Conservation (phyloP, 2,329 filamentous ascomycete genomes). For the Scleromitrula shiraiana region DNA sequence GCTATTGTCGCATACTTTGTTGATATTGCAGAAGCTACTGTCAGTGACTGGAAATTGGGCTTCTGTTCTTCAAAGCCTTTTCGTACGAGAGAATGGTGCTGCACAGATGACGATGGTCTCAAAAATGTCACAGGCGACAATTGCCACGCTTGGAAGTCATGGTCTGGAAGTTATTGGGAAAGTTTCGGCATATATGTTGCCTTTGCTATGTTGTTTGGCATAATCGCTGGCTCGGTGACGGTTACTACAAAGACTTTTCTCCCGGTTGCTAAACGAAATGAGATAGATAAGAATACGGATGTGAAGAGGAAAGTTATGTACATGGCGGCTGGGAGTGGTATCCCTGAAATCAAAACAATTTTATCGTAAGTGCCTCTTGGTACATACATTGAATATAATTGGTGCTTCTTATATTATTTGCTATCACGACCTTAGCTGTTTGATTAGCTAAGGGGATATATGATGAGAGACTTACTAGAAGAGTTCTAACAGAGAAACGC, state of each 20-base stretch:
- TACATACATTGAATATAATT: no score
- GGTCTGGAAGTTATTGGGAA: constrained; percentile 30
- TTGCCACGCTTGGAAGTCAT: constrained; percentile 20
- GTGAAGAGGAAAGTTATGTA: constrained; percentile 46
- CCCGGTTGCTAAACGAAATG: constrained; percentile 32
- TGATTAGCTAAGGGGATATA: no score
- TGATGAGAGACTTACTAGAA: no score
- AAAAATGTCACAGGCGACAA: constrained; percentile 21
- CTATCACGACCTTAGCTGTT: no score
- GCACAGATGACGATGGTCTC: constrained; percentile 22
- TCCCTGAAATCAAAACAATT: constrained; percentile 55
- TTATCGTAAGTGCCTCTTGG: constrained; percentile 23
- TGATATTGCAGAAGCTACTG: constrained; percentile 45
- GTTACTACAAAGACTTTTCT: constrained; percentile 42
- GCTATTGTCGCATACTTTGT: constrained; percentile 48
- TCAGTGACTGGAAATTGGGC: constrained; percentile 50
- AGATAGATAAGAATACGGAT: constrained; percentile 11
- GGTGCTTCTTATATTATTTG: no score
- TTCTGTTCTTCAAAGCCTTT: constrained; percentile 41
- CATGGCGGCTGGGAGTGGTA: constrained; percentile 49
- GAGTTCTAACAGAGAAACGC: no score
- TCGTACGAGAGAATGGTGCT: constrained; percentile 43
- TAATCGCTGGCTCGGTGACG: constrained; percentile 41
- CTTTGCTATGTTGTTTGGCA: constrained; percentile 41
- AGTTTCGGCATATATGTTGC: constrained; percentile 42